Conservation (phyloP, 164 flowering plant genomes). For the grape (Vitis vinifera) region ASM3070453v1 NC_081812.1:16261001-16261500, state of each 20-base stretch:
- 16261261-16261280: neutral
- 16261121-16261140: constrained; percentile 25
- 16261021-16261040: neutral
- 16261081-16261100: neutral
- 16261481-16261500: neutral
- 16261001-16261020: constrained; percentile 16
- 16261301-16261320: neutral
- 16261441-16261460: neutral
- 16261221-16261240: neutral
- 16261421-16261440: neutral
- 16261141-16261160: constrained; percentile 35
- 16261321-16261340: too few species aligned
- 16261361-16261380: neutral
- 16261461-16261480: neutral
- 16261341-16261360: too few species aligned
- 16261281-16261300: neutral
- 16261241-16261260: neutral
- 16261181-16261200: constrained; percentile 76
- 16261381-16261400: neutral
- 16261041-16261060: neutral
- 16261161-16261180: constrained; percentile 49
- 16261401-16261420: neutral
- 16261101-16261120: constrained; percentile 45
- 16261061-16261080: neutral
- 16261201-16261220: constrained; percentile 19